phyloP scores from a whole-genome alignment of 2,329 filamentous ascomycete species.

The Thermomyces lanuginosus region DNA sequence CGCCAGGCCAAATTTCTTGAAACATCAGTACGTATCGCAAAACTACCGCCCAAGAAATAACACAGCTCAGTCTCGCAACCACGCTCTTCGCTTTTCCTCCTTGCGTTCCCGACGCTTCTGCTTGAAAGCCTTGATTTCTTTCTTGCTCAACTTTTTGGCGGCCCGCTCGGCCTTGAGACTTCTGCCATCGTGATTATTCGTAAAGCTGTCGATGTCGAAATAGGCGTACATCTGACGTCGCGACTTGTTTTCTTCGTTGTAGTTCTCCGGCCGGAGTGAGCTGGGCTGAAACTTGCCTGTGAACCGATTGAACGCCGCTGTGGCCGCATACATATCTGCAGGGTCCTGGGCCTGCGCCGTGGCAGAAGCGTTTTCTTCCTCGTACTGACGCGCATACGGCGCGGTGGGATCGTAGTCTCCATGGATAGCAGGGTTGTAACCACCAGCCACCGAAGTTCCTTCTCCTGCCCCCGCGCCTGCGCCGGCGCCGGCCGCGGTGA shows the following conservation, averaged over 20 bases:
- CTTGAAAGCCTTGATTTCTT: conserved; percentile 80
- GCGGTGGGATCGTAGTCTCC: conserved; percentile 92
- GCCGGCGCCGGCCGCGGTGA: conserved; percentile 15
- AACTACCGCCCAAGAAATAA: not conserved
- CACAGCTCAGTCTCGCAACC: conserved; percentile 58
- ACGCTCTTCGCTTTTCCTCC: conserved; percentile 84
- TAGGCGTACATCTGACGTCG: conserved; percentile 79
- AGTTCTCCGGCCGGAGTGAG: conserved; percentile 53
- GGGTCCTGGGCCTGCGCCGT: conserved; percentile 22
- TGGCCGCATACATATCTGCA: conserved; percentile 43
- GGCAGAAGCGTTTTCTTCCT: conserved; percentile 19
- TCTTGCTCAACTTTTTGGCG: conserved; percentile 66
- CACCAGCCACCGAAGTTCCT: conserved; percentile 39
- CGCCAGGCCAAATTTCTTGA: not conserved
- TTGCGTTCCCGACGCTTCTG: conserved; percentile 79
- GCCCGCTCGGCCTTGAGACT: conserved; percentile 84
- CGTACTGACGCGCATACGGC: conserved; percentile 61
- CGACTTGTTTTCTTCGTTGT: conserved; percentile 77
- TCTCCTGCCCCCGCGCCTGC: conserved; percentile 20
- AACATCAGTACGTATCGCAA: not conserved
- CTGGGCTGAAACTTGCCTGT: conserved; percentile 65
- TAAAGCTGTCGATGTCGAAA: conserved; percentile 90
- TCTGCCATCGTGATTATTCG: conserved; percentile 74
- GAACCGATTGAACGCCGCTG: conserved; percentile 76
- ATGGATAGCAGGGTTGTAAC: conserved; percentile 92